These are phyloP conservation scores for Aureobasidium pullulans DNA, from an alignment of 2,329 filamentous ascomycete genomes.

Conservation along the genomic window DNA sequence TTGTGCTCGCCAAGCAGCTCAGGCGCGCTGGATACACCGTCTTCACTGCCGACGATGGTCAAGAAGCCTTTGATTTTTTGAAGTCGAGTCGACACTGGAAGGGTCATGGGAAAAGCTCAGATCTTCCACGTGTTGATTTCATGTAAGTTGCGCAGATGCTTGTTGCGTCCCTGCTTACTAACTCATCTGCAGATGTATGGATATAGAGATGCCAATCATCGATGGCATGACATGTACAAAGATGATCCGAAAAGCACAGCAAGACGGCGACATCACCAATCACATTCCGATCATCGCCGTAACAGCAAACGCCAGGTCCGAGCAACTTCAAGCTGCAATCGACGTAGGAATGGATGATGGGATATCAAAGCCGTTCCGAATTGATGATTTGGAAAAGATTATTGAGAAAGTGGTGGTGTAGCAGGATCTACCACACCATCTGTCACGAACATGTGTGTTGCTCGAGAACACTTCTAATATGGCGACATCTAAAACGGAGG, in stretches of 20 bases:
- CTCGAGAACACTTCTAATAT: too few relatives aligned
- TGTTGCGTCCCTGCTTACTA: too few relatives aligned
- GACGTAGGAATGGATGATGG: constrained; percentile 56
- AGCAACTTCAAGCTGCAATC: constrained; percentile 47
- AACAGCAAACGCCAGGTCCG: constrained; percentile 64
- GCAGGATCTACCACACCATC: too few relatives aligned
- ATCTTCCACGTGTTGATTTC: not conserved
- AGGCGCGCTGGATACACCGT: constrained; percentile 21
- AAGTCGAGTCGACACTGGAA: constrained; percentile 16
- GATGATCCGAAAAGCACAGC: constrained; percentile 53
- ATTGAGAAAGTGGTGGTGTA: not conserved
- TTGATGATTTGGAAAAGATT: not conserved
- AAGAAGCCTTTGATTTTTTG: constrained; percentile 21
- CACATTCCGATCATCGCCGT: constrained; percentile 66
- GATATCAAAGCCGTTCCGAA: constrained; percentile 12
- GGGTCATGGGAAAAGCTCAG: not conserved
- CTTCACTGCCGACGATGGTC: constrained; percentile 21
- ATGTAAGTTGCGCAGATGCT: too few relatives aligned
- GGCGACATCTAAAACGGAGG: too few relatives aligned
- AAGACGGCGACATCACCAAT: constrained; percentile 47
- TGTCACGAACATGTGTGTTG: too few relatives aligned
- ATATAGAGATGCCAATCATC: constrained; percentile 66
- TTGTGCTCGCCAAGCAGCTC: constrained; percentile 26
- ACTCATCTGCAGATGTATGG: too few relatives aligned
- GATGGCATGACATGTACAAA: constrained; percentile 63